These are phyloP conservation scores for Anthostomella pinea DNA, from an alignment of 2,329 filamentous ascomycete genomes.

Conservation along the genomic window DNA sequence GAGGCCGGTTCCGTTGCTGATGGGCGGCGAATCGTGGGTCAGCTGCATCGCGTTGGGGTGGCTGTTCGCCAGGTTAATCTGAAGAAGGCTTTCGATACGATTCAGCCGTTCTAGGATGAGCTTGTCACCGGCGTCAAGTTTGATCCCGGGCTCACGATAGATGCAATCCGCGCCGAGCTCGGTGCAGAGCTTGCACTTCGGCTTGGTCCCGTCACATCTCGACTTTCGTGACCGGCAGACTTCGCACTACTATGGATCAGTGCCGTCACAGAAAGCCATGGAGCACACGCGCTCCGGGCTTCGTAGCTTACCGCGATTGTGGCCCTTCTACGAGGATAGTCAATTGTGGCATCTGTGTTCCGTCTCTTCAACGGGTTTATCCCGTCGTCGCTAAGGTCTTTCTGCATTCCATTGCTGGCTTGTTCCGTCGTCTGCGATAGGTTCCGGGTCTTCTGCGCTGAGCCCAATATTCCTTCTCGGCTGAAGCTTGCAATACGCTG, in stretches of 20 bases:
- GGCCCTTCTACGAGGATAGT: slow-evolving; percentile 62
- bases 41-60: slow-evolving; percentile 52
- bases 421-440: slow-evolving; percentile 54
- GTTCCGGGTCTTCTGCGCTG: slow-evolving; percentile 53
- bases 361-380: slow-evolving; percentile 56
- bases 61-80: slow-evolving; percentile 59
- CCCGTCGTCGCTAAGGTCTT: slow-evolving; percentile 49
- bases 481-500: slow-evolving; percentile 50
- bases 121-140: slow-evolving; percentile 83
- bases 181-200: slow-evolving; percentile 80
- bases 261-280: slow-evolving; percentile 14
- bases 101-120: slow-evolving; percentile 76
- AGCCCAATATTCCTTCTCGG: slow-evolving; percentile 52
- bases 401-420: slow-evolving; percentile 44
- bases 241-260: slow-evolving; percentile 58
- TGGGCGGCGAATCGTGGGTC: slow-evolving; percentile 60
- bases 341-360: slow-evolving; percentile 58
- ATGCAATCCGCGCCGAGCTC: slow-evolving; percentile 80
- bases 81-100: slow-evolving; percentile 76
- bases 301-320: slow-evolving; percentile 59
- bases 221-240: slow-evolving; percentile 79
- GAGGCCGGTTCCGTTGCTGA: slow-evolving; percentile 61
- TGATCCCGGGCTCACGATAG: slow-evolving; percentile 82
- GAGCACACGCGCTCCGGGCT: slow-evolving; percentile 10
- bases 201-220: slow-evolving; percentile 73